Evolutionary conservation across 495 filamentous ascomycete genomes (phyloP), one percentile per base, ranked within the genome.

Genomic region (Hypoxylon subgilvum): DNA sequence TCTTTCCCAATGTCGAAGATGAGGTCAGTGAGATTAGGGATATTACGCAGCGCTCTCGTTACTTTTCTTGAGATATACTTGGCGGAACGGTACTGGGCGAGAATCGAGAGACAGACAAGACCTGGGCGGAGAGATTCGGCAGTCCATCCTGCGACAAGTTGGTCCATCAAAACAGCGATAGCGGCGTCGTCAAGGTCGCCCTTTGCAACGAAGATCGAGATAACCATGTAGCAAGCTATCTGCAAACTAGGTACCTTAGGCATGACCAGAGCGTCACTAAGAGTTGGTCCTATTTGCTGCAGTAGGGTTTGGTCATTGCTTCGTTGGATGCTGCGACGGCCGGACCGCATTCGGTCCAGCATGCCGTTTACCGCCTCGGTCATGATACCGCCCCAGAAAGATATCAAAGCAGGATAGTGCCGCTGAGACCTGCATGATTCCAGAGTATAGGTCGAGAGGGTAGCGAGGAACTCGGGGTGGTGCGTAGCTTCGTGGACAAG

Each of bases 151-250:
- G 73, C 74, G 8, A 87, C 86, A 16, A 97, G 79, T 38, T 89
- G 88, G 60, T 92, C 87, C 92, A 97, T 96, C 58, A 97, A 76
- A 3, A 84, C 84, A 49, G 85, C 77, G 19, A 97, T 72, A 3
- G 91, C 81, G 41, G 81, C 82, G 59, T 96, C 90, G 19, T 87
- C 81, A 12, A 97, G 79, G 17, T 78, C 76, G 6, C 86, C 84
- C 69, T 96, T 97, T 16, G 90, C 86, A 6, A 86, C 91, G 45
- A 97, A 76, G 46, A 97, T 82, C 0, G 89, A 86, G 18, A 90
- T 79, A 19, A 97, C 83, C 90, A 96, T 96, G 67, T 96, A 97
- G 64, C 86, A 91, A 16, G 87, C 91, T 57, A 93, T 81, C 41
- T 90, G 84, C 32, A 96, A 75, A 47, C 93, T 88, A 0, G 90